Base-by-base conservation (phyloP, 2,329 filamentous ascomycete genomes). In the Bipolaris bicolor region DNA sequence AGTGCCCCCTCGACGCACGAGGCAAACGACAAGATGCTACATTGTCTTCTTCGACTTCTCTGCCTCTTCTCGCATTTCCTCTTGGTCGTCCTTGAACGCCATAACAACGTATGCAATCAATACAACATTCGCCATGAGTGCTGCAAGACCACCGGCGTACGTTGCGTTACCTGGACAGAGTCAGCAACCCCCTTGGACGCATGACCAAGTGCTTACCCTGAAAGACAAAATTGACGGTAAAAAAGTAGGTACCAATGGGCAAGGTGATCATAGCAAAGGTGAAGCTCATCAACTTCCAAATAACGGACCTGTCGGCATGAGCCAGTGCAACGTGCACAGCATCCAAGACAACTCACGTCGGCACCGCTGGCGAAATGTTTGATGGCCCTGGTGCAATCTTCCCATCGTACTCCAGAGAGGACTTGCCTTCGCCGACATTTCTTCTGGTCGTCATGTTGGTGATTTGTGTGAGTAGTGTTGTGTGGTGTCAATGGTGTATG, bases 71-170 rank as follows among this genome's bases (percentile, higher is more conserved):
- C 78, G 73, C 50, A 77, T 75, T 61, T 84, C 82, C 10, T 77
- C 78, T 57, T 85, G 82, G 71, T 98, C 95, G 76, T 99, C 95
- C 60, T 84, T 88, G 85, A 97, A 93, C 3, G 95, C 95, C 18
- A 97, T 91, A 55, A 97, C 80, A 41, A 98, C 86, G 77, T 98
- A 99, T n/a, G 84, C 87, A 55, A 98, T 85, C 49, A 99, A 81
- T 3, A 99, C 92, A 1, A 96, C 85, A 68, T 99, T 99, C 11
- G 95, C 95, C 75, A 96, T 87, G 49, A 98, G 79, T 18, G 95
- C 95, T 1, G 95, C 95, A 33, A 90, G 81, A 0, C 87, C 92
- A 13, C 93, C 95, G 3, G 93, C 92, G 68, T 88, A 94, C 1
- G 93, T 96, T 13, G 92, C 85, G 77, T 97, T 97, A 65, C 92